Evolutionary conservation across 2,329 filamentous ascomycete genomes (phyloP), one percentile per base, ranked within the genome.

Genomic region (Scortechinia acanthostroma): DNA sequence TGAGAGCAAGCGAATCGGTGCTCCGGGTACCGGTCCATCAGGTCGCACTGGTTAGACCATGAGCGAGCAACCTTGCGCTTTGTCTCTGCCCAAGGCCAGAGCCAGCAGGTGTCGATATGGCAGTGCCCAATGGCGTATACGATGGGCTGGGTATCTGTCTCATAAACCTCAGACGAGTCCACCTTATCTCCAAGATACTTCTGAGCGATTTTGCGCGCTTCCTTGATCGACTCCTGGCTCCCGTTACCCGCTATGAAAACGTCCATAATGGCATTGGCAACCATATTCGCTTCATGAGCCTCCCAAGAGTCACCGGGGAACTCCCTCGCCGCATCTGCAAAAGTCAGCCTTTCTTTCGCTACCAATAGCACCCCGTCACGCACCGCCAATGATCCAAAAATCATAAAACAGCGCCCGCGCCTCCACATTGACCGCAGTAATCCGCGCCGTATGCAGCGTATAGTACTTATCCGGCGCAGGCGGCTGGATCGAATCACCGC

Each of bases 11-110:
- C 83, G 69, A 98, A 98, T 42, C 88, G 83, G 56, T 95, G 83
- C 66, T 98, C 93, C 0, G 91, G 89, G 52, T 97, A 98, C 23
- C 88, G 80, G 49, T 98, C 93, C 76, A 98, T 89, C 55, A 98
- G 70, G 57, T 95, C 86, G 63, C 91, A 95, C 63, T 98, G 93
- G 60, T 89, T 97, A 1, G 89, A 91, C 93, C 93, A 98, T 6
- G 91, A 96, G 42, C 93, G 81, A 17, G 86, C 91, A 22, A 97
- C 86, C 70, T 98, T 98, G 57, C 93, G 86, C 68, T 94, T 96
- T 0, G 93, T 97, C 70, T 98, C 93, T 6, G 86, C 93, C 78
- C 90, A 98, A 0, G 93, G 93, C 93, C 93, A 98, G 25, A 98
- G 74, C 93, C 93, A 98, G 65, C 91, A 96, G 21, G 86, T 95